These are phyloP conservation scores for Thalia dealbata DNA, from an alignment of 176 grass and related monocot species.

Conservation along the genomic window DNA sequence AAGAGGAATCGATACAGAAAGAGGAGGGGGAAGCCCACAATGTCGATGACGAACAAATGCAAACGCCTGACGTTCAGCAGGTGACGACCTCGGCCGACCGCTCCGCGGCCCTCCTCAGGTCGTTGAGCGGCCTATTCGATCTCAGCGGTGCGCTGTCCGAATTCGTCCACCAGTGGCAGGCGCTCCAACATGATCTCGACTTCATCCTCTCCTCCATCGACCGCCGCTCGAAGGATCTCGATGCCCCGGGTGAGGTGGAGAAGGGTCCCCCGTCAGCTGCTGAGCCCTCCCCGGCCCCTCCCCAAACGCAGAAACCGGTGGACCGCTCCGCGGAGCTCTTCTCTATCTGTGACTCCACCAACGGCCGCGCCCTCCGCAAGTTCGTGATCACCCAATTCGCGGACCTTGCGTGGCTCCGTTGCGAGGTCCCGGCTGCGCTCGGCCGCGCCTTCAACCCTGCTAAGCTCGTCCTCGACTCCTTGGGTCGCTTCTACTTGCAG, in stretches of 20 bases:
- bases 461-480: constrained; percentile 34
- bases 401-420: constrained; percentile 35
- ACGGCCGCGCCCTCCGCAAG: constrained; percentile 25
- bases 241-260: neutral
- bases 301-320: neutral
- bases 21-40: neutral
- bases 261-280: neutral
- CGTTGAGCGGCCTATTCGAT: constrained; percentile 18
- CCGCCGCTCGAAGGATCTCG: constrained; percentile 4
- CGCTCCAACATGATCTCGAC: constrained; percentile 21
- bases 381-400: constrained; percentile 21
- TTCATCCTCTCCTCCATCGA: constrained; percentile 33
- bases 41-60: neutral
- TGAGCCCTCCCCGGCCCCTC: neutral
- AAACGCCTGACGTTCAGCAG: neutral
- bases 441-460: constrained; percentile 29
- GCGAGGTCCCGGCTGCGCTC: constrained; percentile 25
- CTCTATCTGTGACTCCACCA: constrained; percentile 28
- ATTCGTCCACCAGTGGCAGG: constrained; percentile 42
- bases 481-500: constrained; percentile 45
- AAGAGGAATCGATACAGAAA: neutral
- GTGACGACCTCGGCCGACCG: neutral
- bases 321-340: constrained; percentile 8
- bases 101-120: neutral
- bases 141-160: constrained; percentile 28